These are phyloP conservation scores for sorghum (Sorghum bicolor) DNA, from an alignment of 176 grass and related monocot genomes.

Conservation along the genomic window Sorghum_bicolor_NCBIv3 NC_012873.2:56880001-56880500, in stretches of 20 bases:
- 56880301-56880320: background rate
- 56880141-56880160: background rate
- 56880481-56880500: too few species aligned
- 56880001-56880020: background rate
- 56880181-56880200: background rate
- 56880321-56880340: background rate
- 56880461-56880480: too few species aligned
- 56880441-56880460: too few species aligned
- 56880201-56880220: background rate
- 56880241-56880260: background rate
- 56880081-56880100: background rate
- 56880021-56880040: background rate
- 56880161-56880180: background rate
- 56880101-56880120: background rate
- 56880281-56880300: too few species aligned
- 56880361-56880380: background rate
- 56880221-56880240: too few species aligned
- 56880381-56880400: conserved; percentile 2
- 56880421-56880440: too few species aligned
- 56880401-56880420: conserved; percentile 13
- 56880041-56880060: background rate
- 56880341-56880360: background rate
- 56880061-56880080: background rate
- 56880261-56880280: background rate
- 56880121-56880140: background rate